Percentiles rank a stretch among this genome's conserved stretches.
Conservation (phyloP, 1,139 yeast species). For the Sugiyamaella novakii region DNA sequence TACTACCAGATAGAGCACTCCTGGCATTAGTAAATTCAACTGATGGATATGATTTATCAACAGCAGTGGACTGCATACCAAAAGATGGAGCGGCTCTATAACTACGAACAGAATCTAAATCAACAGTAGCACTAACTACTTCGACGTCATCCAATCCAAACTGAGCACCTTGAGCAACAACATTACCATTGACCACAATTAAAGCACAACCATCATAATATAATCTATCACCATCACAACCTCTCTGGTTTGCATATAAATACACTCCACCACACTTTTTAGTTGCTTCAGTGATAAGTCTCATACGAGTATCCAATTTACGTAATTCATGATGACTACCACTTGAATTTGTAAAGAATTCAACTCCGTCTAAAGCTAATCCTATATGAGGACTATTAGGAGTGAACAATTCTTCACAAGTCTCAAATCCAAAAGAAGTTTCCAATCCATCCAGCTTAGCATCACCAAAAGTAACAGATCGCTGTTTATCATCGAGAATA, state of each 20-base stretch:
- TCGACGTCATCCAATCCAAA: slow-evolving; percentile 89
- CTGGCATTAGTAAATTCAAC: slow-evolving; percentile 45
- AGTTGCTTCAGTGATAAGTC: slow-evolving; percentile 87
- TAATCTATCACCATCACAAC: slow-evolving; percentile 96
- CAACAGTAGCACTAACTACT: slow-evolving; percentile 90
- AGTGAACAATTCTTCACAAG: slow-evolving; percentile 96
- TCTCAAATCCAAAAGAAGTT: slow-evolving; percentile 90
- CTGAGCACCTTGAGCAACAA: slow-evolving; percentile 92
- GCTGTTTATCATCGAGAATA: slow-evolving; percentile 57
- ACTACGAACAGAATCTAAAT: slow-evolving; percentile 84
- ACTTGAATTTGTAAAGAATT: slow-evolving; percentile 89
- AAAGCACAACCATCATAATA: slow-evolving; percentile 97
- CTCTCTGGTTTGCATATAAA: slow-evolving; percentile 89
- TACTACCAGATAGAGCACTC: slow-evolving; percentile 25
- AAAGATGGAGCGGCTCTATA: slow-evolving; percentile 74
- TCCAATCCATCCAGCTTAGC: slow-evolving; percentile 81
- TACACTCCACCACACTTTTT: slow-evolving; percentile 96
- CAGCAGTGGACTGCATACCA: slow-evolving; percentile 63
- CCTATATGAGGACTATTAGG: slow-evolving; percentile 94
- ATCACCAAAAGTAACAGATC: slow-evolving; percentile 79
- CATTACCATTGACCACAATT: slow-evolving; percentile 86
- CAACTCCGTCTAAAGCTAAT: slow-evolving; percentile 94
- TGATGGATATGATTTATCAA: slow-evolving; percentile 57
- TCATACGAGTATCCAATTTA: slow-evolving; percentile 79
- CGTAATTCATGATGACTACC: slow-evolving; percentile 97